Base-by-base conservation (phyloP, 805 yeast species). In the Kluyveromyces lactis region DNA sequence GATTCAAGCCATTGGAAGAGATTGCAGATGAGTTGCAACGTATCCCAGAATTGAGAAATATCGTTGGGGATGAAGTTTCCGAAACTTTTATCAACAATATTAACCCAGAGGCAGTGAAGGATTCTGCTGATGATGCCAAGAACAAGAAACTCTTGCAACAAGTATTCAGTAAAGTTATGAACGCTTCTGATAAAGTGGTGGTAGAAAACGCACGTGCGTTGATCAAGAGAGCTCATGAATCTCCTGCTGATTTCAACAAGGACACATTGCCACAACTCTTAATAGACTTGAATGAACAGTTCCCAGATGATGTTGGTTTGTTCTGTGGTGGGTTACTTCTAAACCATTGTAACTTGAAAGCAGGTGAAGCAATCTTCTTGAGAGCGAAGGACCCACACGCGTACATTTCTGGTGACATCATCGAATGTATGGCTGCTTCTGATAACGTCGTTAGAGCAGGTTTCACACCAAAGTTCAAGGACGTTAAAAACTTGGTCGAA, bases 381-480 rank as follows among this genome's bases (percentile, higher is more conserved):
- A 86, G 86, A 58, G 97, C 98, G 32, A 86, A 86, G 66, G 97
- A 89, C 63, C 97, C 97, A 18, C 99, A 92, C 64, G 98, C 98
- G 26, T 92, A 92, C 65, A 90, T 92, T 45, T 73, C 81, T 40
- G 99, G 99, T 49, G 97, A 92, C 63, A 92, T 92, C 51, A 89
- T 92, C 56, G 99, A 92, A 69, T 92, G 98, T 70, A 92, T 92
- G 99, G 98, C 98, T 31, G 97, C 98, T 7, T 81, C 94, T 30
- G 99, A 92, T 63, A 92, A 92, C 55, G 99, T 92, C 42, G 97
- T 92, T 36, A 78, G 99, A 63, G 95, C 97, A 3, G 99, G 98
- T 11, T 92, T 92, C 71, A 92, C 99, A n/a, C 98, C 99, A 46
- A 92, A 92, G 64, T 92, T 90, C 70, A 92, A 90, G 67, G 99